Base-by-base conservation (phyloP, 164 flowering plant genomes). In the Pachysandra terminalis region DNA sequence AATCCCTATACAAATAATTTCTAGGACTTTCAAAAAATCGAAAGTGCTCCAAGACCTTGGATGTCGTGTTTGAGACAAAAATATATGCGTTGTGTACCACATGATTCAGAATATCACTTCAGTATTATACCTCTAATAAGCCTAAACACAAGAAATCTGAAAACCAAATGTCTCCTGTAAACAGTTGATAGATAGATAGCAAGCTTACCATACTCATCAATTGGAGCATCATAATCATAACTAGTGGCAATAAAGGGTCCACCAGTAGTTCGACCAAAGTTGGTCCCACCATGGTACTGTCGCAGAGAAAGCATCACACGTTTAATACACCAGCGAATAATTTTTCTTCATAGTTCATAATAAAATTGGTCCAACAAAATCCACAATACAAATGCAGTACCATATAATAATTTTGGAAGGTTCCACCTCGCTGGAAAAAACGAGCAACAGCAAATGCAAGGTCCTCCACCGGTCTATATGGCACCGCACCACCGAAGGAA, bases 271-370 rank as follows among this genome's bases (percentile, higher is more conserved):
- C 88, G 85, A 27, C 84, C 99, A 81, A 96, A 96, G 81, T 96
- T 96, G 40, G 98, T 93, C 40, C 99, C 99, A n/a, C 98, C 99
- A 76, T 96, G 98, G 73, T 96, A 93, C 99, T 95, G 80, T 61
- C 56, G 24, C 27, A 16, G 35, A 71, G 24, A 49, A 81, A 71
- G 53, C 32, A 71, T 35, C 51, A 35, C 17, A n/a, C 14, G 1
- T 56, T 10, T 8, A 9, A 40, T 28, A 40, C 19, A 49, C 49
- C n/a, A 19, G 14, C 0, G 23, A n/a, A 32, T 40, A 1, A 63
- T 26, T 41, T 55, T 56, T 17, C n/a, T 56, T 28, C 7, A 5
- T 48, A 12, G 51, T 40, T 24, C 22, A 60, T 53, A 13, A 37
- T 59, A 19, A 60, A 41, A 10, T n/a, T 26, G 64, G 53, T 9